Evolutionary conservation across 371 early-diverging fungal species (phyloP).

Genomic region (Umbelopsis sp.): DNA sequence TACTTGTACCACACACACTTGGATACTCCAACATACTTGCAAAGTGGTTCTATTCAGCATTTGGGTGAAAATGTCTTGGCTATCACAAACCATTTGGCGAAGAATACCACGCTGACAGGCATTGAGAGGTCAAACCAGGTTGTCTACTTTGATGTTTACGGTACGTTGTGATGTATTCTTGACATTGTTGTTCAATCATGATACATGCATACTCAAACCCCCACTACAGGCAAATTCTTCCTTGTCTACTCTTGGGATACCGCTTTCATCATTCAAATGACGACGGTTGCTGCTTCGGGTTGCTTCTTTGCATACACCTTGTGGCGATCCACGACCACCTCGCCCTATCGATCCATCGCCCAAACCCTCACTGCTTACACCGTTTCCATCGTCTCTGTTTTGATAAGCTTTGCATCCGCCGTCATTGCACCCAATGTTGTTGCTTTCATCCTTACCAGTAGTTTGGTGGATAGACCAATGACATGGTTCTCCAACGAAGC

Average conservation of each 20-base stretch:
- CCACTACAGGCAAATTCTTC: constrained; percentile 50
- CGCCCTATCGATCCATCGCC: constrained; percentile 44
- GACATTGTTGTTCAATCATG: too few species aligned
- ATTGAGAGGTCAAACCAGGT: constrained; percentile 59
- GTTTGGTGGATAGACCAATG: constrained; percentile 55
- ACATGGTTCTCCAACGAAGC: constrained; percentile 70
- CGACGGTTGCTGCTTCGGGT: constrained; percentile 28
- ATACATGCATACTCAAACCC: too few species aligned
- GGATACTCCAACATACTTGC: constrained; percentile 62
- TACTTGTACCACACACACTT: constrained; percentile 78
- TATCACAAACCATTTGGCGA: constrained; percentile 58
- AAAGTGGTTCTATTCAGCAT: constrained; percentile 72
- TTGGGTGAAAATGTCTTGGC: constrained; percentile 72
- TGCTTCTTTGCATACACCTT: constrained; percentile 39
- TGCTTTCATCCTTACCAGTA: constrained; percentile 43
- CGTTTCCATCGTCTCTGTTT: constrained; percentile 40
- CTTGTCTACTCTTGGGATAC: constrained; percentile 63
- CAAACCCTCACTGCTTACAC: constrained; percentile 34
- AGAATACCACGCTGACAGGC: constrained; percentile 47
- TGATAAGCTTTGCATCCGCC: constrained; percentile 47
- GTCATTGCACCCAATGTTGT: constrained; percentile 47
- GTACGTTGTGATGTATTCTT: constrained; percentile 26
- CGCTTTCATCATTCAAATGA: constrained; percentile 53
- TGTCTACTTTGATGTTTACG: constrained; percentile 71
- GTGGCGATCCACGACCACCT: constrained; percentile 30